Conservation (phyloP, 1,284 basidiomycete genomes). For the Psilocybe mexicana region DNA sequence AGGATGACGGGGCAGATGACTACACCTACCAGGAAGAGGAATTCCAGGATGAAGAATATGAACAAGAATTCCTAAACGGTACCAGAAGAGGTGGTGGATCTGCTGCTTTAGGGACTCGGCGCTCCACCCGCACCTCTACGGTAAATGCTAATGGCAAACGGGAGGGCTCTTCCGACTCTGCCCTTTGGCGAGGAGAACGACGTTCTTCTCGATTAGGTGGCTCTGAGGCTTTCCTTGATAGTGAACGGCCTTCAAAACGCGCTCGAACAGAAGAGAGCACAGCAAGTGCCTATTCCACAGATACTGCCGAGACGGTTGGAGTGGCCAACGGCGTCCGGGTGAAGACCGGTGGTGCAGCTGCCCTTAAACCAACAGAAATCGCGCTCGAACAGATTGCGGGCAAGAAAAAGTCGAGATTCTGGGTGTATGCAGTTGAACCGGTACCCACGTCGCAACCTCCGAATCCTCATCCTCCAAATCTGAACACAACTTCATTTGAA, state of each 20-base stretch:
- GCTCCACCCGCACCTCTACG: conserved; percentile 59
- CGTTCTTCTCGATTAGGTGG: conserved; percentile 69
- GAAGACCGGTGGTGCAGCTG: conserved; percentile 53
- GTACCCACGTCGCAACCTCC: conserved; percentile 35
- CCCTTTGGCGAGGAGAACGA: conserved; percentile 69
- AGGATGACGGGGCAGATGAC: conserved; percentile 65
- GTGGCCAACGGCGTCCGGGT: conserved; percentile 35
- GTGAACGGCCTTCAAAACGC: conserved; percentile 57
- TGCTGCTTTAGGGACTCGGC: conserved; percentile 47
- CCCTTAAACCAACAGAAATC: conserved; percentile 64
- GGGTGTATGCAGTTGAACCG: conserved; percentile 81
- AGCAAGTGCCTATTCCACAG: conserved; percentile 55
- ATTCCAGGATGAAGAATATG: conserved; percentile 58
- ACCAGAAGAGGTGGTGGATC: conserved; percentile 34
- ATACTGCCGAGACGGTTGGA: conserved; percentile 30
- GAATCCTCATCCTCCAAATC: conserved; percentile 12
- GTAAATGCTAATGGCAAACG: conserved; percentile 55
- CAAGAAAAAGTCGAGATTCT: conserved; percentile 79
- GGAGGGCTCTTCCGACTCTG: conserved; percentile 50
- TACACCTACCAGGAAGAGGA: conserved; percentile 66
- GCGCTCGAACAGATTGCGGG: conserved; percentile 71
- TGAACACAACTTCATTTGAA: conserved; percentile 8
- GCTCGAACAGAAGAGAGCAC: conserved; percentile 74
- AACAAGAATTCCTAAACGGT: conserved; percentile 42
- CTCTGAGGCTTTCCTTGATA: conserved; percentile 50